Evolutionary conservation across 805 yeast genomes (phyloP), one percentile per base, ranked within the genome.

Genomic region (Priceomyces carsonii): DNA sequence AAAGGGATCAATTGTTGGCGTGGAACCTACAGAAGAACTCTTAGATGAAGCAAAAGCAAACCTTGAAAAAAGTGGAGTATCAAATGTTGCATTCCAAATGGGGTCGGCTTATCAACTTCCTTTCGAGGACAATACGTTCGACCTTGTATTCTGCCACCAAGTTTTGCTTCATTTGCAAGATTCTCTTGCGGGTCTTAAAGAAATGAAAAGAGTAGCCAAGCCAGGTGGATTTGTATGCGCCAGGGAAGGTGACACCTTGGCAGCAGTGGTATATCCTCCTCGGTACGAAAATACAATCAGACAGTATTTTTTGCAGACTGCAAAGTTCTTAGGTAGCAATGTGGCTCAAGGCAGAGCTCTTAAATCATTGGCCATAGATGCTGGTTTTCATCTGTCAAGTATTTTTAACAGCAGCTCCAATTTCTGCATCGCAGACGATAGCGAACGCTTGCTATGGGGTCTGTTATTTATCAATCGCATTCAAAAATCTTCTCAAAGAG

Each of bases 141-240:
- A 66, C 37, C 38, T 66, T 13, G 65, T 65, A 6, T 56, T 52
- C 47, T 51, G 61, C 15, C 68, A 59, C 38, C 70, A 63, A 35
- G 71, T 66, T 3, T 34, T 66, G 15, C 46, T 63, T 9, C 71
- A 66, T 36, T 40, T 66, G 16, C 44, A 44, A 16, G 56, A 59
- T 32, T 69, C 69, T 2, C 43, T 48, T 3, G 29, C 17, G 8
- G 70, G 65, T 4, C 33, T 66, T 24, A 40, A 44, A 19, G 71
- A 66, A 39, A 55, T 66, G 63, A 42, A 31, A 18, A 41, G 71
- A 22, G 71, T 66, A 9, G 44, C 50, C 23, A 62, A 59, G 43
- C 51, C 50, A 8, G 55, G 55, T 5, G 69, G 71, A 0, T 39
- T 43, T 27, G 57, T 61, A 5, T 61, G 66, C 21, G 48, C 47